Evolutionary conservation across 129 eudicot species (phyloP).

Genomic region (Flaveria bidentis): DNA sequence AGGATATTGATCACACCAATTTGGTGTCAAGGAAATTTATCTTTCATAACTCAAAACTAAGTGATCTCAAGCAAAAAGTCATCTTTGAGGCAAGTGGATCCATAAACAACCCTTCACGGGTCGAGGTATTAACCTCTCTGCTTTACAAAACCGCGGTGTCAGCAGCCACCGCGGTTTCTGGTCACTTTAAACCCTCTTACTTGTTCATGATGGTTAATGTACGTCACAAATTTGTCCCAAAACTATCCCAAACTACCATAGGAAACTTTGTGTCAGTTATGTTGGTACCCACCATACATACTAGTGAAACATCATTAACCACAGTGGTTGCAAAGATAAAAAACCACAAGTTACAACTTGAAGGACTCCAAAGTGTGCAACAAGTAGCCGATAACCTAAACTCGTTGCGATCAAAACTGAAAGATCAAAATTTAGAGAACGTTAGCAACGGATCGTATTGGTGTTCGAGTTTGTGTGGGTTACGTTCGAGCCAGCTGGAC

Average conservation of each 20-base stretch:
- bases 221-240: neutral
- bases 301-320: neutral
- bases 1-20: neutral
- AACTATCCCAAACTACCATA: neutral
- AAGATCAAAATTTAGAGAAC: neutral
- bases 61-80: neutral
- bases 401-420: neutral
- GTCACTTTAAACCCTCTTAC: too few species aligned
- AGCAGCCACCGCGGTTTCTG: neutral
- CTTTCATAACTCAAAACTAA: neutral
- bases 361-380: neutral
- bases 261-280: neutral
- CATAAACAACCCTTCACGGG: neutral
- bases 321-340: neutral
- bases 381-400: too few species aligned
- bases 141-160: slow-evolving; percentile 13
- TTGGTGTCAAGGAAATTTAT: neutral
- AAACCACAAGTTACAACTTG: neutral
- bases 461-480: neutral
- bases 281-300: neutral
- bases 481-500: neutral
- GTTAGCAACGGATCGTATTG: neutral
- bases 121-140: slow-evolving; percentile 8
- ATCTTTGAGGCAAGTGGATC: neutral
- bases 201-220: neutral